Evolutionary conservation across 495 filamentous ascomycete genomes (phyloP).

Genomic region (Glarea lozoyensis): DNA sequence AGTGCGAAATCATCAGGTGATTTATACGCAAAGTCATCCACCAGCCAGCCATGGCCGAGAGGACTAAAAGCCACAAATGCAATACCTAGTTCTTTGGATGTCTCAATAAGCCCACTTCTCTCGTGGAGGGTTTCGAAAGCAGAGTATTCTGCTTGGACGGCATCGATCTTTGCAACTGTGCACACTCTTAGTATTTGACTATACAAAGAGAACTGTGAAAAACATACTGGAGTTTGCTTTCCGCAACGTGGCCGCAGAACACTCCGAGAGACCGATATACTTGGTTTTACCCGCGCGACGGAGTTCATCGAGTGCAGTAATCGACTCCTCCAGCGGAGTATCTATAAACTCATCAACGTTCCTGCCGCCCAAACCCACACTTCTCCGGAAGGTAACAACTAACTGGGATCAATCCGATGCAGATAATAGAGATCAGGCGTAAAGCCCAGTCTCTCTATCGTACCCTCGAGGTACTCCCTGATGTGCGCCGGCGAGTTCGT

Average conservation of each 20-base stretch:
- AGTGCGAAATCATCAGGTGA: constrained; percentile 2
- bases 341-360: constrained; percentile 19
- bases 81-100: constrained; percentile 60
- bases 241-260: constrained; percentile 61
- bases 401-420: constrained; percentile 59
- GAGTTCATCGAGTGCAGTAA: constrained; percentile 35
- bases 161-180: constrained; percentile 40
- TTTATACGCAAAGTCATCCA: constrained; percentile 25
- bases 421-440: constrained; percentile 66
- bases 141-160: constrained; percentile 42
- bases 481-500: constrained; percentile 42
- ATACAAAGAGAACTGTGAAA: constrained; percentile 29
- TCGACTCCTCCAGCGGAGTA: constrained; percentile 39
- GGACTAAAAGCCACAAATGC: constrained; percentile 52
- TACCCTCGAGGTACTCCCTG: constrained; percentile 42
- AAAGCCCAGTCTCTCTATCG: constrained; percentile 40
- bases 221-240: constrained; percentile 51
- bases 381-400: constrained; percentile 25
- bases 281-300: constrained; percentile 50
- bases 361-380: constrained; percentile 26
- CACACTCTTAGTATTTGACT: constrained; percentile 26
- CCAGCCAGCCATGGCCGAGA: constrained; percentile 17
- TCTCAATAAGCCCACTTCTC: constrained; percentile 62
- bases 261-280: constrained; percentile 66
- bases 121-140: constrained; percentile 47